A percentile compares a stretch with the other conserved stretches of the same genome.
phyloP scores from a whole-genome alignment of 768 basidiomycete genomes.

The Russula compacta region DNA sequence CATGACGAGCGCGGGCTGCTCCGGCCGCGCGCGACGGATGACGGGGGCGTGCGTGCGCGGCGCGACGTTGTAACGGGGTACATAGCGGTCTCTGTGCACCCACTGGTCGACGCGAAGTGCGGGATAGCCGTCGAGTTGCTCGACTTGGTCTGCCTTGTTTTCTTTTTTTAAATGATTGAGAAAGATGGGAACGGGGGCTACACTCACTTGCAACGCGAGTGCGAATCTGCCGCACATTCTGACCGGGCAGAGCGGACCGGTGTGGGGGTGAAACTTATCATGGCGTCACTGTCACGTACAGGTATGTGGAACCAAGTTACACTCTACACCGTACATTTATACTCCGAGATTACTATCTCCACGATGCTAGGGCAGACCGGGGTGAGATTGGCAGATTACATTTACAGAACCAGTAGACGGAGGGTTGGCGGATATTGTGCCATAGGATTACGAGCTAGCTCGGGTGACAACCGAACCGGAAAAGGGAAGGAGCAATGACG shows the following conservation, averaged over 20 bases:
- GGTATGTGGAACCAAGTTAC: no score
- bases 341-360: no score
- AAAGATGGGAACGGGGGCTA: neutral
- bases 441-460: neutral
- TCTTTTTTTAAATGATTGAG: constrained; percentile 4
- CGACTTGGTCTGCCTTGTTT: constrained; percentile 11
- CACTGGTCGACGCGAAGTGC: constrained; percentile 43
- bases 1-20: constrained; percentile 37
- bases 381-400: neutral
- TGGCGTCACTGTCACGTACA: no score
- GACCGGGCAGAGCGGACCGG: neutral
- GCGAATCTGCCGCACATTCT: constrained; percentile 60
- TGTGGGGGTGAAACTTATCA: neutral
- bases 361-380: neutral
- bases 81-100: constrained; percentile 49
- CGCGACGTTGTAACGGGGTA: constrained; percentile 72
- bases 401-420: neutral
- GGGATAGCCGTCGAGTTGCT: constrained; percentile 38
- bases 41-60: constrained; percentile 75
- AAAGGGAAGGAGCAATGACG: neutral
- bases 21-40: constrained; percentile 35
- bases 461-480: neutral
- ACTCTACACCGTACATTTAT: no score
- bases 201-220: constrained; percentile 38
- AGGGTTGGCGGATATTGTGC: neutral